Base-by-base conservation (phyloP, 441 rosid species). In the Geranium incanum region DNA sequence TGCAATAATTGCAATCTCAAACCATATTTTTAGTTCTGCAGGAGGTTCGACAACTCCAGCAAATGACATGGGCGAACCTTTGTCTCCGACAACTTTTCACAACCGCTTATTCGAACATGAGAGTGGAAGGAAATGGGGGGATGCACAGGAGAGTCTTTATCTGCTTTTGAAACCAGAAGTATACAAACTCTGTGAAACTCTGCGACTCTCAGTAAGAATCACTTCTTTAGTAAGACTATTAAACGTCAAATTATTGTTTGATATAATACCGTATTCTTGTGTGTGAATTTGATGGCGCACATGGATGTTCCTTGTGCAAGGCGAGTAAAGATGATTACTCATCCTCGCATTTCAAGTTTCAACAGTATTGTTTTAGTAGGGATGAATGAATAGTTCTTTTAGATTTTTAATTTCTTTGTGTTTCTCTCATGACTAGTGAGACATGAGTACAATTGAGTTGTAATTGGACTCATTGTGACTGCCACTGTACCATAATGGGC, bases 141-240 rank as follows among this genome's bases (percentile, higher is more conserved):
- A 84, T 72, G 86, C 81, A 55, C 97, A 87, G 80, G 83, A 79
- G 79, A 79, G 75, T 82, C 90, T 95, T 62, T 85, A 84, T 79
- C 77, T 77, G 76, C 76, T 69, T 74, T 81, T 91, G 80, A 86
- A 83, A 86, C 91, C 82, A 65, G 84, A 83, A 72, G 81, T 88
- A 67, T 82, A 81, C 75, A 84, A 81, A 78, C 95, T 95, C 68
- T 81, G 89, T 83, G 83, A 83, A 81, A 81, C 85, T 74, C 78
- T 92, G 67, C 78, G 75, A 68, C 86, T 91, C 72, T 83, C 92
- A 36, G 99, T 95, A 84, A 74, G 88, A 70, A 70, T 75, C 45
- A 21, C 76, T 78, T 74, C 71, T 72, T 71, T 71, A 70, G 63
- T 65, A 39, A 68, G 73, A 36, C 74, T 72, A 69, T 81, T 39